Conservation (phyloP, 768 basidiomycete genomes). For the Chalciporus sphaerocephalus region DNA sequence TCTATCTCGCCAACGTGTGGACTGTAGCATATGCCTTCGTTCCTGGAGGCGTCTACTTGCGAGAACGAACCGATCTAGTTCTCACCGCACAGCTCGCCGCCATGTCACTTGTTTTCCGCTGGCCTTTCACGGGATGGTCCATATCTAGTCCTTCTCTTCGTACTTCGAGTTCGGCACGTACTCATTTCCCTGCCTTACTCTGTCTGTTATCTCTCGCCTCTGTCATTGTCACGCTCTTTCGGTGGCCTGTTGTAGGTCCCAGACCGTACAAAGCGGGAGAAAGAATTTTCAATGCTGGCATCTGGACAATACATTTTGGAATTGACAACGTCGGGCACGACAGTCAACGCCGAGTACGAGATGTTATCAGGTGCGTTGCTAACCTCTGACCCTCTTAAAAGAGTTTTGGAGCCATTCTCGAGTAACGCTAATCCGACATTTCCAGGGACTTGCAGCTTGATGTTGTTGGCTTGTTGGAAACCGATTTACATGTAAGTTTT, state of each 20-base stretch:
- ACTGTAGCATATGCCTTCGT: constrained; percentile 92
- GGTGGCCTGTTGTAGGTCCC: constrained; percentile 46
- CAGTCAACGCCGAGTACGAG: constrained; percentile 33
- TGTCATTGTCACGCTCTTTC: constrained; percentile 50
- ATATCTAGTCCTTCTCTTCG: constrained; percentile 2
- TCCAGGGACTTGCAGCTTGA: constrained; percentile 78
- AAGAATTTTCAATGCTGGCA: constrained; percentile 72
- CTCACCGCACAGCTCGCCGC: constrained; percentile 48
- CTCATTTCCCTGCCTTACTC: constrained; percentile 34
- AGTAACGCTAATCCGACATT: neutral
- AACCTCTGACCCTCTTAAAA: neutral
- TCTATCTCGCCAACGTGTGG: constrained; percentile 69
- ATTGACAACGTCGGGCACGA: constrained; percentile 38
- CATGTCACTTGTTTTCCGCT: constrained; percentile 47
- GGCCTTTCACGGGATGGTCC: constrained; percentile 22
- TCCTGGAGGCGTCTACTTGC: constrained; percentile 67
- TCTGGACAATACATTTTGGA: constrained; percentile 93
- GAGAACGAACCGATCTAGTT: constrained; percentile 73
- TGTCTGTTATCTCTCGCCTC: constrained; percentile 43
- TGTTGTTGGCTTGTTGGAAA: constrained; percentile 80
- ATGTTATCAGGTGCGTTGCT: constrained; percentile 57
- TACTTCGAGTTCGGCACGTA: constrained; percentile 19
- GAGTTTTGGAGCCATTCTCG: neutral
- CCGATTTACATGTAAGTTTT: constrained; percentile 70
- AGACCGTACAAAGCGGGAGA: constrained; percentile 59